Evolutionary conservation across 371 early-diverging fungal genomes (phyloP), one percentile per base, ranked within the genome.

Genomic region (Mortierella sp.): DNA sequence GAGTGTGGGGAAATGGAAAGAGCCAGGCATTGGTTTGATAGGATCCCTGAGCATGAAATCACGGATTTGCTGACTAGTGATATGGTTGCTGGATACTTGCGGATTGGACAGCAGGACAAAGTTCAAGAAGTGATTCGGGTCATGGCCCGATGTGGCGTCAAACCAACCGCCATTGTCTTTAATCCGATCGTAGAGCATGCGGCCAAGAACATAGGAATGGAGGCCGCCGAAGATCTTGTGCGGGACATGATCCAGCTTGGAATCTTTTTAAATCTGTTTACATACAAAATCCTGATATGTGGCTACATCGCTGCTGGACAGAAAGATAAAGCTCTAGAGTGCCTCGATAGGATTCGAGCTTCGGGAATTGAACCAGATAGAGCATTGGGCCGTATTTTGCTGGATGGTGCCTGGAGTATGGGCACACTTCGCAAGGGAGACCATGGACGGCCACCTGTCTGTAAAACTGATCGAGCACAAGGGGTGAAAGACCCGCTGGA

Each of bases 101-200:
- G 43, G 32, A 34, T 66, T 17, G 73, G 70, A 2, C 73, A 73
- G 7, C 62, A 73, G 49, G 58, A 70, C 40, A 78, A 72, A 22
- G 73, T 73, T 10, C 79, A 78, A 34, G 79, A 78, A n/a, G 70
- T 78, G 60, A 78, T 78, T 54, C 72, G 66, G 60, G 63, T 78
- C 64, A 78, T 78, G 79, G 73, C 79, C 17, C 51, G 73, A 0
- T 72, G 70, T 40, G 79, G 79, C n/a, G 63, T 78, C 58, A 69
- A 70, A 37, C 79, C 79, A 4, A 72, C 79, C 3, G 79, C 79
- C 10, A 78, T 78, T 23, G 79, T 78, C 7, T 78, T 73, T 34
- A 78, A 78, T 55, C 79, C 79, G 1, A 72, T 78, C 15, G 67
- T 78, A 0, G 66, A 72, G 26, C 79, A 78, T 66, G 72, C 79